Base-by-base conservation (phyloP, 176 grass and related monocot genomes). In the Carex myosuroides region DNA sequence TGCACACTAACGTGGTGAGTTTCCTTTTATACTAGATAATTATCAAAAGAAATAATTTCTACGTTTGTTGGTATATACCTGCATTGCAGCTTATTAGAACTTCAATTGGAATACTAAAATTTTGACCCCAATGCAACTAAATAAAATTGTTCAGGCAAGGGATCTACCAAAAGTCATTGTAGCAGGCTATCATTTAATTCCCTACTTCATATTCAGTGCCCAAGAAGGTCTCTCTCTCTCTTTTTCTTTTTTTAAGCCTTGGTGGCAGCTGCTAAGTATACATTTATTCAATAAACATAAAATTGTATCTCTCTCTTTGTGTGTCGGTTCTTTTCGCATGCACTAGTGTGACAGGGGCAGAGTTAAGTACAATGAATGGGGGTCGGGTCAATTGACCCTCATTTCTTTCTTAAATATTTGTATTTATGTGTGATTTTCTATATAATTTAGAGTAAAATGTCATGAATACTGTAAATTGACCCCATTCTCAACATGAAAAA, bases 1-100 rank as follows among this genome's bases (percentile, higher is more conserved):
- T 98, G 29, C 85, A 93, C 78, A 98, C 96, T 0, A 98, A 98
- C 90, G 96, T 98, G 81, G 96, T 98, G 81, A 98, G 92, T 93
- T 52, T 60, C 50, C 55, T 30, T 64, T 55, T 66, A 82, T 29
- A 57, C 3, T 32, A 29, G 67, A 76, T 55, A 85, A 29, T 73
- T 59, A 16, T 75, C 12, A 73, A 68, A 41, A 29, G 3, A 64
- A 5, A 39, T 7, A 83, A 11, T 5, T 80, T 80, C 33, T 29
- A 57, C 4, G 55, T 61, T 83, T 73, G 67, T 8, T 37, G 55
- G 52, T 52, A 79, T 1, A 32, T 78, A 57, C 68, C 67, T 46
- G 18, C 68, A 71, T 46, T 78, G 17, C 14, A 57, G 18, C 18
- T 42, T 71, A n/a, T 6, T 21, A 29, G 8, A 78, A 62, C 6